phyloP scores from a whole-genome alignment of 805 yeast genomes.

The Henningerozyma blattae region DNA sequence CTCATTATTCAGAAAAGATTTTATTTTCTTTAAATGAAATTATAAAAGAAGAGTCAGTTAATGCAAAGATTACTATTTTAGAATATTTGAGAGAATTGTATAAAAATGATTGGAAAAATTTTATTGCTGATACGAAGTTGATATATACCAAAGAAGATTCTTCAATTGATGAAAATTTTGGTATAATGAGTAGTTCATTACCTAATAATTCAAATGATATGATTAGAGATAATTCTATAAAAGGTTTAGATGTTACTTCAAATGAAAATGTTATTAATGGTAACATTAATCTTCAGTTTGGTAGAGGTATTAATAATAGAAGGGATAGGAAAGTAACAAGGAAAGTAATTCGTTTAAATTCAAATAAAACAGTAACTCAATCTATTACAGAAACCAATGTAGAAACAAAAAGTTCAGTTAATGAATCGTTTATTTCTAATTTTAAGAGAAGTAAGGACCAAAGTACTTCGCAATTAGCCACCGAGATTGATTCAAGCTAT shows the following conservation, averaged over 20 bases:
- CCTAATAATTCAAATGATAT: not conserved
- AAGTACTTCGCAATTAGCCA: not conserved
- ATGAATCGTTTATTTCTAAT: not conserved
- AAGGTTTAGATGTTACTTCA: not conserved
- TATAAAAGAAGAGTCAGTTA: conserved; percentile 52
- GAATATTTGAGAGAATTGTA: conserved; percentile 68
- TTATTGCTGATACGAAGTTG: conserved; percentile 64
- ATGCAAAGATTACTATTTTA: conserved; percentile 53
- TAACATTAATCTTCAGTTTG: not conserved
- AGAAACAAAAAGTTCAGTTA: not conserved
- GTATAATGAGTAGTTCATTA: not conserved
- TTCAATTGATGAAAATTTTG: too few species aligned
- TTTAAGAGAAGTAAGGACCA: not conserved
- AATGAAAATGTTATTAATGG: not conserved
- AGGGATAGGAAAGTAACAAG: too few species aligned
- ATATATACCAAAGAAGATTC: conserved; percentile 34
- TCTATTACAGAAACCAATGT: not conserved
- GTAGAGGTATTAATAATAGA: too few species aligned
- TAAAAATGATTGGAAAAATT: conserved; percentile 69
- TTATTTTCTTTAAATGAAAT: conserved; percentile 65
- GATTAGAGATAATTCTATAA: not conserved
- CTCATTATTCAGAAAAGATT: conserved; percentile 80
- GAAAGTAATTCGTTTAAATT: not conserved
- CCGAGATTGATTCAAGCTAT: not conserved
- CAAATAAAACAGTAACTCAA: not conserved